Percentiles rank a stretch among this genome's conserved stretches.
phyloP scores from a whole-genome alignment of 2,329 filamentous ascomycete species.

The Aspergillus thermomutatus region DNA sequence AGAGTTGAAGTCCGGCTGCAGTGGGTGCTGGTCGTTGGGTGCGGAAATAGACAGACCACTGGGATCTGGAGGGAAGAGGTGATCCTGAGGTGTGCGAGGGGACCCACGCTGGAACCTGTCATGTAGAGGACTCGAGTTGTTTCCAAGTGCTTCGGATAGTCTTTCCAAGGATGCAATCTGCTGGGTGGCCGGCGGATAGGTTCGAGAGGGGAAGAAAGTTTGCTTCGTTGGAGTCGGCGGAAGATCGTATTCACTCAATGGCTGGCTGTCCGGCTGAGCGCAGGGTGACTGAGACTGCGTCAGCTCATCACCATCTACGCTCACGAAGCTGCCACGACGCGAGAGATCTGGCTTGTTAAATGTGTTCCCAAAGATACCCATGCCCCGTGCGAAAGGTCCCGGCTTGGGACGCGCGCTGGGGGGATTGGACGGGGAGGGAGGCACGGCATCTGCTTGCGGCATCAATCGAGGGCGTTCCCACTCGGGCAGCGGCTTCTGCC shows the following conservation, averaged over 20 bases:
- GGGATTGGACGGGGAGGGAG: constrained; percentile 77
- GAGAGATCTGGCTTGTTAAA: constrained; percentile 48
- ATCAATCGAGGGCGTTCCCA: constrained; percentile 60
- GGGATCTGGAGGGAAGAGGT: constrained; percentile 71
- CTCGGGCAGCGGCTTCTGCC: constrained; percentile 53
- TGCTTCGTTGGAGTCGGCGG: constrained; percentile 92
- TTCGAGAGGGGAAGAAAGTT: constrained; percentile 35
- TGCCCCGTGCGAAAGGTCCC: constrained; percentile 64
- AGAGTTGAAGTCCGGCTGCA: constrained; percentile 40
- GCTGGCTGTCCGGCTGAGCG: constrained; percentile 53
- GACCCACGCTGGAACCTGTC: constrained; percentile 54
- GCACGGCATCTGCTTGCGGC: constrained; percentile 70
- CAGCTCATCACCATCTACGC: constrained; percentile 73
- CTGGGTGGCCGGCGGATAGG: constrained; percentile 31
- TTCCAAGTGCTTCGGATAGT: constrained; percentile 29
- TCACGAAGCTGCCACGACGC: constrained; percentile 70
- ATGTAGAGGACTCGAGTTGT: constrained; percentile 56
- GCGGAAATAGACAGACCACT: constrained; percentile 80
- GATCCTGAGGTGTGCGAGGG: constrained; percentile 76
- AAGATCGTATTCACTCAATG: constrained; percentile 64
- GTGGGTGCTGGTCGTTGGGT: constrained; percentile 42
- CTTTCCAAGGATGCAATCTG: constrained; percentile 35
- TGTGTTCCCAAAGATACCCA: constrained; percentile 60
- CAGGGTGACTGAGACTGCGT: constrained; percentile 57
- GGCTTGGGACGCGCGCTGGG: constrained; percentile 60